Conservation (phyloP, 768 basidiomycete species). For the Trametes cinnabarina region DNA sequence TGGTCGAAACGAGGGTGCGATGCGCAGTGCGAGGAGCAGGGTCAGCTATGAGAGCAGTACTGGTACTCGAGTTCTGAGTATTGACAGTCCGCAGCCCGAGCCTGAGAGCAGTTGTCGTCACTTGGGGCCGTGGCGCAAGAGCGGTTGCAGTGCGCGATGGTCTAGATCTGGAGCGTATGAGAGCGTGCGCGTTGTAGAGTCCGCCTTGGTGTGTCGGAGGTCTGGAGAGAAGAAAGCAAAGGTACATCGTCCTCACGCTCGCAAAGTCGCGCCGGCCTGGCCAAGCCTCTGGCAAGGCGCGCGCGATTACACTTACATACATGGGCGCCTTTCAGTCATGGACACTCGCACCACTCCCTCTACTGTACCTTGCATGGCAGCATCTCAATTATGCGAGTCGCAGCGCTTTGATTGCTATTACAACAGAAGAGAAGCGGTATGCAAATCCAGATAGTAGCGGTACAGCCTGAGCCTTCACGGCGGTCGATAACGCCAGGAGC, state of each 20-base stretch:
- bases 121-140: not conserved
- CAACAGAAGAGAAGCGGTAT: conserved; percentile 6
- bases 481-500: not conserved
- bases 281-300: not conserved
- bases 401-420: conserved; percentile 13
- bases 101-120: not conserved
- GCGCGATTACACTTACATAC: too few relatives aligned
- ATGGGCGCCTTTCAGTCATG: too few relatives aligned
- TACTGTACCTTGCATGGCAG: not conserved
- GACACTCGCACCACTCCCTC: too few relatives aligned
- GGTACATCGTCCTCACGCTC: not conserved
- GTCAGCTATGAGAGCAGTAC: too few relatives aligned
- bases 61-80: too few relatives aligned
- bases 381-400: conserved; percentile 3
- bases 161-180: not conserved
- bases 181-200: not conserved
- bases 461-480: not conserved
- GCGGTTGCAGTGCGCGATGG: not conserved
- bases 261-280: not conserved
- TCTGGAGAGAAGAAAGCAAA: not conserved
- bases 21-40: too few relatives aligned
- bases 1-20: not conserved
- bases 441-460: not conserved
- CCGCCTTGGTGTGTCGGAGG: not conserved
- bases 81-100: too few relatives aligned